Base-by-base conservation (phyloP, 2,329 filamentous ascomycete genomes). In the Fusarium siculi region DNA sequence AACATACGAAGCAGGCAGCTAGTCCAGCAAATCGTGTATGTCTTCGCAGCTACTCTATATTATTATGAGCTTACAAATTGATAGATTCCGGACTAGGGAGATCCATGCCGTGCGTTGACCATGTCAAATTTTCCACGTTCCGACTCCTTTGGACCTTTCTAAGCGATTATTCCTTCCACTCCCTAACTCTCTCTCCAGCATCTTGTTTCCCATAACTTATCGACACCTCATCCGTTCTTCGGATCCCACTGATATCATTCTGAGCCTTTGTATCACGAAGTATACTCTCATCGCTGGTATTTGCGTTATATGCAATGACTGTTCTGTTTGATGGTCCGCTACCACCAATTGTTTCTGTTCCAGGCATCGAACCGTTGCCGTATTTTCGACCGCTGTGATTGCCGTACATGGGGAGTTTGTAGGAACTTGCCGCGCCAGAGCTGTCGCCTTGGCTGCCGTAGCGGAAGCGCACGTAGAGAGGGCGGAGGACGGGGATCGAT, bases 241-340 rank as follows among this genome's bases (percentile, higher is more conserved):
- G 64, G 10, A 70, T 73, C 14, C 69, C 61, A 9, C 23, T 54
- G 1, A 39, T 42, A 6, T 23, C 42, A 7, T 70, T 63, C 46
- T 72, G 39, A 4, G 25, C 30, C 32, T 73, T 73, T 2, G 66
- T 4, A 18, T 73, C 70, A 0, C 70, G 25, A 2, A 73, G 23
- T 11, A 73, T 73, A 42, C 69, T 73, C 14, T 73, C 70, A 8
- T 73, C 69, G 5, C 69, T 73, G 5, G 66, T 50, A 28, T 73
- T 72, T 3, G 47, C 56, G 28, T 28, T 28, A 10, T 58, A 66
- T 1, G 43, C 55, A 2, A 73, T 37, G 0, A 46, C 53, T 0
- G 65, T 66, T 23, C 47, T 52, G 30, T 63, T 55, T 4, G 57
- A 44, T 2, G 66, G 55, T 0, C 57, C 68, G 6, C 44, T 18